A percentile compares a stretch with the other conserved stretches of the same genome.
phyloP scores from a whole-genome alignment of 306 rosid species.

The Corylus americana region DNA sequence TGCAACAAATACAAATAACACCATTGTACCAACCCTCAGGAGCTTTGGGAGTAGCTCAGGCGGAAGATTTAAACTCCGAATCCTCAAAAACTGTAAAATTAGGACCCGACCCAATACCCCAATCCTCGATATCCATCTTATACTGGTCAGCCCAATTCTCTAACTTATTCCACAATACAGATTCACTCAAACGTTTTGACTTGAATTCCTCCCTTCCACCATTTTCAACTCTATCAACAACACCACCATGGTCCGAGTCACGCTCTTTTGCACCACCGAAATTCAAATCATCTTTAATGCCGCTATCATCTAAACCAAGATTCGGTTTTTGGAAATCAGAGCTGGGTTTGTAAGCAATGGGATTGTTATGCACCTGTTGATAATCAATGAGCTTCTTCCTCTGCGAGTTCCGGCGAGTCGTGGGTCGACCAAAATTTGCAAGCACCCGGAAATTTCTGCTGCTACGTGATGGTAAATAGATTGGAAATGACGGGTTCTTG shows the following conservation, averaged over 20 bases:
- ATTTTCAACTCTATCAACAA: constrained; percentile 31
- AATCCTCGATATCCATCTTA: constrained; percentile 67
- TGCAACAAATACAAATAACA: constrained; percentile 53
- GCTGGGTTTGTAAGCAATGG: too few relatives aligned
- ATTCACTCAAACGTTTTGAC: constrained; percentile 53
- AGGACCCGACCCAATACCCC: constrained; percentile 83
- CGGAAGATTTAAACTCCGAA: constrained; percentile 45
- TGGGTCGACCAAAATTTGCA: constrained; percentile 61
- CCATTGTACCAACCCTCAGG: constrained; percentile 51
- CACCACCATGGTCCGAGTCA: constrained; percentile 26
- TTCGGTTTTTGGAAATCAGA: too few relatives aligned
- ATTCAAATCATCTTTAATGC: not conserved
- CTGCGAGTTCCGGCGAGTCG: constrained; percentile 67
- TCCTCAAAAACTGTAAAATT: constrained; percentile 69
- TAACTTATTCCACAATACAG: constrained; percentile 60
- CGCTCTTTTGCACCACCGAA: constrained; percentile 18
- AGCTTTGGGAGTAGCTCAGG: constrained; percentile 48
- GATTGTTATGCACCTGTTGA: constrained; percentile 49
- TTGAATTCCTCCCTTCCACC: constrained; percentile 33
- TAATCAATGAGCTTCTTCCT: constrained; percentile 75
- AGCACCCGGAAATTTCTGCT: constrained; percentile 44
- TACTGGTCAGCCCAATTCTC: constrained; percentile 79
- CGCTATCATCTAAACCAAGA: too few relatives aligned
- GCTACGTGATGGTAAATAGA: constrained; percentile 18
- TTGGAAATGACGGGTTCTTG: constrained; percentile 29